These are phyloP conservation scores for Ephemerocybe angulata DNA, from an alignment of 768 basidiomycete genomes.

Conservation along the genomic window DNA sequence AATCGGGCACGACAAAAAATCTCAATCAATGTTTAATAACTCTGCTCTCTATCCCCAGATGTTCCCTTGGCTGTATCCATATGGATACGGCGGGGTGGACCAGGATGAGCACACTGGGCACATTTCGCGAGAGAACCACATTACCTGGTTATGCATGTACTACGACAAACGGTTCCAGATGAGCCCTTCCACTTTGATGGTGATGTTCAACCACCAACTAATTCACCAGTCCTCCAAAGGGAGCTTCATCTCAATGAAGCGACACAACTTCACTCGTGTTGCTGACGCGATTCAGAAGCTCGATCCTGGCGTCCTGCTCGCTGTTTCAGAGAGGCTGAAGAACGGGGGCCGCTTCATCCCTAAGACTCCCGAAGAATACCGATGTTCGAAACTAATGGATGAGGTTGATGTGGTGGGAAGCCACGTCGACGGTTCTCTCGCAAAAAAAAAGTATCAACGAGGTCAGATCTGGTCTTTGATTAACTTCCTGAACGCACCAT, in stretches of 20 bases:
- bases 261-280: conserved; percentile 18
- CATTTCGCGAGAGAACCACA: background rate
- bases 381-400: background rate
- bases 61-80: conserved; percentile 42
- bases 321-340: background rate
- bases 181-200: conserved; percentile 32
- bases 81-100: conserved; percentile 35
- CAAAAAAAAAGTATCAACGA: background rate
- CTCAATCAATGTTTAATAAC: conserved; percentile 32
- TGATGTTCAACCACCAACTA: conserved; percentile 38
- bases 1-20: conserved; percentile 22
- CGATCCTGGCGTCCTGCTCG: conserved; percentile 14
- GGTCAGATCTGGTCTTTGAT: conserved; percentile 7
- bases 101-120: background rate
- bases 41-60: conserved; percentile 31
- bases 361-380: background rate
- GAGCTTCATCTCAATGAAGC: conserved; percentile 14
- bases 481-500: background rate
- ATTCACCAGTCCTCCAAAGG: conserved; percentile 24
- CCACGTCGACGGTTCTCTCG: background rate
- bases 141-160: conserved; percentile 30
- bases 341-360: background rate
- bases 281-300: conserved; percentile 14
- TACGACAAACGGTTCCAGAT: conserved; percentile 38
- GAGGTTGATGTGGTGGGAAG: conserved; percentile 2